These are phyloP conservation scores for Vitis vinifera DNA, from an alignment of 164 flowering plant species.

Conservation along the genomic window ASM3070453v1 NC_081816.1:20502001-20502500, in stretches of 20 bases:
- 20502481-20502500: not conserved
- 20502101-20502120: slow-evolving; percentile 61
- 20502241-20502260: slow-evolving; percentile 1
- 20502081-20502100: slow-evolving; percentile 57
- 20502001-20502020: too few species aligned
- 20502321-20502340: slow-evolving; percentile 17
- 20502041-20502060: not conserved
- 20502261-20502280: slow-evolving; percentile 6
- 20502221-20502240: slow-evolving; percentile 17
- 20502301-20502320: slow-evolving; percentile 7
- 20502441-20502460: slow-evolving; percentile 1
- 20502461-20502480: not conserved
- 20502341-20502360: slow-evolving; percentile 6
- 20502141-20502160: slow-evolving; percentile 59
- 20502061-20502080: slow-evolving; percentile 40
- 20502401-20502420: too few species aligned
- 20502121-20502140: slow-evolving; percentile 79
- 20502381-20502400: too few species aligned
- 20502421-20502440: too few species aligned
- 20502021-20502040: not conserved
- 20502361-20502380: too few species aligned
- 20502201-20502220: slow-evolving; percentile 41
- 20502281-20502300: slow-evolving; percentile 11
- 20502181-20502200: slow-evolving; percentile 56
- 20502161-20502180: slow-evolving; percentile 34